Percentiles rank a stretch among this genome's conserved stretches.
Evolutionary conservation across 2,329 filamentous ascomycete genomes (phyloP).

Genomic region (Apiospora malaysiana): DNA sequence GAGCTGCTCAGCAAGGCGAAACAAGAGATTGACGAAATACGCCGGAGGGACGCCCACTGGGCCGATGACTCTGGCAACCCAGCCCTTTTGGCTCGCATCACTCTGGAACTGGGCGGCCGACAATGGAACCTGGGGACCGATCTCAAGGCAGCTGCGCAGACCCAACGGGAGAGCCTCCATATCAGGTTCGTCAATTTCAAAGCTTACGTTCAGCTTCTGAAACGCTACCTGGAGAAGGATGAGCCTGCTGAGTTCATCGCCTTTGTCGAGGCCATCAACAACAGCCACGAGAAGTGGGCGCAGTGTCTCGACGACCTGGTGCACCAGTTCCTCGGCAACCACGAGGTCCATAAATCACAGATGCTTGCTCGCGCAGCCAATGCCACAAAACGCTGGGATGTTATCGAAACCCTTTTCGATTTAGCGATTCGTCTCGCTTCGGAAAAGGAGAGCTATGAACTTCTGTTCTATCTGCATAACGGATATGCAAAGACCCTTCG

Average conservation of each 20-base stretch:
- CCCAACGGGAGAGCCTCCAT: conserved; percentile 37
- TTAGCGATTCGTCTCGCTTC: conserved; percentile 34
- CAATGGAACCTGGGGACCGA: conserved; percentile 37
- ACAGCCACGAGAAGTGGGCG: conserved; percentile 31
- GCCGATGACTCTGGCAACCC: conserved; percentile 33
- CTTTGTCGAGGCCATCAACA: conserved; percentile 36
- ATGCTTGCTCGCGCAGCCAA: conserved; percentile 36
- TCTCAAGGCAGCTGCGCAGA: conserved; percentile 31
- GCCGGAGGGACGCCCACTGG: conserved; percentile 30
- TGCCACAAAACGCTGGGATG: conserved; percentile 35
- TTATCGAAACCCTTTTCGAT: conserved; percentile 35
- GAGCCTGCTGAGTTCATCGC: conserved; percentile 35
- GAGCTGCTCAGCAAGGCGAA: conserved; percentile 36
- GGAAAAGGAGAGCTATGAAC: conserved; percentile 33
- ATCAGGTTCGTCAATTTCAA: conserved; percentile 37
- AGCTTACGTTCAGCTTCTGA: conserved; percentile 32
- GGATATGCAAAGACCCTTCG: conserved; percentile 35
- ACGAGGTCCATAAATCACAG: conserved; percentile 30
- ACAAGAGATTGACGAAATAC: conserved; percentile 32
- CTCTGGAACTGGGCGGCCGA: conserved; percentile 36
- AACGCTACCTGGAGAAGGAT: conserved; percentile 30
- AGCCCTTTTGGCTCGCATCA: conserved; percentile 37
- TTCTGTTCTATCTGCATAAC: conserved; percentile 36
- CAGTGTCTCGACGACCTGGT: conserved; percentile 39
- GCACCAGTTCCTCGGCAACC: conserved; percentile 35